phyloP scores from a whole-genome alignment of 2,329 filamentous ascomycete species.

The Stylonectria norvegica region DNA sequence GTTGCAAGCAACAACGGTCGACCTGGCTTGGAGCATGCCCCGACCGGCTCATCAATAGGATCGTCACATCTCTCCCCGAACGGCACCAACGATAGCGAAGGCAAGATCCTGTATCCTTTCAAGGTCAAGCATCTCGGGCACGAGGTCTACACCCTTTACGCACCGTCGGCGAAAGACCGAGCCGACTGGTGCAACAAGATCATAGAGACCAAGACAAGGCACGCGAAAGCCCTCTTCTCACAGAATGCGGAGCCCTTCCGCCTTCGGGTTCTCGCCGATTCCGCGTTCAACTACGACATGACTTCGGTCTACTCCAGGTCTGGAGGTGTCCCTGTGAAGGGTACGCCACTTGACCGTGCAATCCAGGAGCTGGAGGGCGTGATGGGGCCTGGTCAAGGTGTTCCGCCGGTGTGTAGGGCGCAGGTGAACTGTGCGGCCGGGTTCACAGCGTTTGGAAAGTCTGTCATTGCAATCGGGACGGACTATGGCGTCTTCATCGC shows the following conservation, averaged over 20 bases:
- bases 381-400: constrained; percentile 67
- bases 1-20: constrained; percentile 50
- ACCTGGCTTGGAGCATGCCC: constrained; percentile 63
- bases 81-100: constrained; percentile 65
- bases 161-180: constrained; percentile 68
- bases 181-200: constrained; percentile 92
- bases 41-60: constrained; percentile 63
- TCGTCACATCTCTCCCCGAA: constrained; percentile 44
- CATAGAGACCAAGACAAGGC: constrained; percentile 88
- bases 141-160: constrained; percentile 88
- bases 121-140: constrained; percentile 92
- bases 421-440: constrained; percentile 90
- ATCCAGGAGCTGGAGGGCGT: constrained; percentile 82
- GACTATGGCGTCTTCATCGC: constrained; percentile 92
- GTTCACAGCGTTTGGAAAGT: constrained; percentile 78
- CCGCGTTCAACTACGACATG: constrained; percentile 79
- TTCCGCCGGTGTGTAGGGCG: constrained; percentile 76
- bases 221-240: constrained; percentile 81
- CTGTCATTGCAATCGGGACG: constrained; percentile 90
- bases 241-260: constrained; percentile 97
- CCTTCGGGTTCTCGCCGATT: constrained; percentile 85
- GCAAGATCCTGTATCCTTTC: constrained; percentile 89
- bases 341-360: constrained; percentile 86
- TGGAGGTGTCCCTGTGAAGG: constrained; percentile 71
- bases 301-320: constrained; percentile 57